Base-by-base conservation (phyloP, 176 grass and related monocot genomes). In the Ananas comosus region DNA sequence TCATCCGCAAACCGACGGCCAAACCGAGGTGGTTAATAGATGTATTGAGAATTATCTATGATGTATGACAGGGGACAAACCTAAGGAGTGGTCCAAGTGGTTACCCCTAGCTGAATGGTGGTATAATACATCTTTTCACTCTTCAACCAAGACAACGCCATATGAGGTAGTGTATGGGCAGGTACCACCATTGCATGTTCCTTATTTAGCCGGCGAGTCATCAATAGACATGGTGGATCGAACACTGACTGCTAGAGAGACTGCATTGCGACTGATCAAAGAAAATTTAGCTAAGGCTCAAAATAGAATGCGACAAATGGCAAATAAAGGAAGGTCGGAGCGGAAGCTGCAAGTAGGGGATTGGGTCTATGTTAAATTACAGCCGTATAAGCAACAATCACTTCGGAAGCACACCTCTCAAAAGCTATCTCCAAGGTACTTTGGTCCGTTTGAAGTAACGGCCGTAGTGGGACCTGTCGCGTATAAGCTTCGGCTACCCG, bases 1-100 rank as follows among this genome's bases (percentile, higher is more conserved):
- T 17, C 63, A 76, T 10, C 17, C 64, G 10, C 25, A 66, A 47
- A 13, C 27, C 12, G 64, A 66, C 7, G 64, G 27, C 10, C 64
- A 66, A 67, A 76, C 19, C 2, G 49, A 77, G 11, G n/a, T 51
- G 12, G 21, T 77, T 4, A 77, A 77, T 47, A 49, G 54, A 68
- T 67, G 64, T 16, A 6, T 77, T 1, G 64, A 77, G 12, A 54
- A 16, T 9, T 77, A 77, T 7, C 64, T 77, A 0, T n/a, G 23
- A 59, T 13, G 25, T 42, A 42, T 74, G 17, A 12, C 18, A 29
- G 17, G 18, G 11, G 10, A 47, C 50, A 2, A 74, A 21, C 71
- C 53, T 9, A 64, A 49, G 3, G 8, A 74, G 2, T 74, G 71
- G 71, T 29, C 13, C 0, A 74, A 12, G 0, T 63, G 22, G 8